Evolutionary conservation across 257 asterid genomes (phyloP).

Genomic region (Scutellaria barbata): DNA sequence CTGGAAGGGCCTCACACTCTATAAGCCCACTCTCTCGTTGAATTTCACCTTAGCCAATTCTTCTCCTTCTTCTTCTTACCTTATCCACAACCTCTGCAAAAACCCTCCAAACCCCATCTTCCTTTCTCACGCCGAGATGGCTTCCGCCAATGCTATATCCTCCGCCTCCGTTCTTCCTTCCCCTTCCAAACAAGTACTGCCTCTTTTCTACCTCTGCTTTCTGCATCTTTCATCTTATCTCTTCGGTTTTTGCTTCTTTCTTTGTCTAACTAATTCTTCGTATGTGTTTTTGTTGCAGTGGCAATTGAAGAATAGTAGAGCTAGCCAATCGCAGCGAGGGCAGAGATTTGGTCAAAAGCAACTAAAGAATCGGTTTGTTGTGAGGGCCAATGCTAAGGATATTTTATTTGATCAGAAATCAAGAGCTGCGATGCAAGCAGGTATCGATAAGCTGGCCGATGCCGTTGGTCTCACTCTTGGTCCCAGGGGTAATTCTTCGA

Average conservation of each 20-base stretch:
- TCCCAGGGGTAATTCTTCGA: conserved; percentile 73
- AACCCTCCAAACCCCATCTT: conserved; percentile 15
- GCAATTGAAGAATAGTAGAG: conserved; percentile 61
- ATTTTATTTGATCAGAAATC: conserved; percentile 92
- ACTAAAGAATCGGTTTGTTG: conserved; percentile 64
- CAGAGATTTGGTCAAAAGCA: conserved; percentile 59
- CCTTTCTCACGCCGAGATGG: conserved; percentile 51
- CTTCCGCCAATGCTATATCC: conserved; percentile 85
- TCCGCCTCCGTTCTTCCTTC: conserved; percentile 71
- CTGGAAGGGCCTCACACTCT: conserved; percentile 38
- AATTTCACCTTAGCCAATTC: neutral
- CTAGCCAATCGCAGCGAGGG: conserved; percentile 68
- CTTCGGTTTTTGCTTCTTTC: conserved; percentile 2
- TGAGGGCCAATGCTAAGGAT: conserved; percentile 87
- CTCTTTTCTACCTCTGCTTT: neutral
- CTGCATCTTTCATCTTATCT: neutral
- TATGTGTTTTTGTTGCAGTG: conserved; percentile 46
- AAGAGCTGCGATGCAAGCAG: conserved; percentile 88
- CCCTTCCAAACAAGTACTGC: conserved; percentile 57
- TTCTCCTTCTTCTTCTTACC: conserved; percentile 28
- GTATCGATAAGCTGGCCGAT: conserved; percentile 94
- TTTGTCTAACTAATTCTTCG: neutral
- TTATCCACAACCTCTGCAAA: conserved; percentile 45
- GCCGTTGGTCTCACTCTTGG: conserved; percentile 96
- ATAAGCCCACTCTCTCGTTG: conserved; percentile 42